Conservation (phyloP, 73 alveolate species). For the Paramecium bursaria region DNA sequence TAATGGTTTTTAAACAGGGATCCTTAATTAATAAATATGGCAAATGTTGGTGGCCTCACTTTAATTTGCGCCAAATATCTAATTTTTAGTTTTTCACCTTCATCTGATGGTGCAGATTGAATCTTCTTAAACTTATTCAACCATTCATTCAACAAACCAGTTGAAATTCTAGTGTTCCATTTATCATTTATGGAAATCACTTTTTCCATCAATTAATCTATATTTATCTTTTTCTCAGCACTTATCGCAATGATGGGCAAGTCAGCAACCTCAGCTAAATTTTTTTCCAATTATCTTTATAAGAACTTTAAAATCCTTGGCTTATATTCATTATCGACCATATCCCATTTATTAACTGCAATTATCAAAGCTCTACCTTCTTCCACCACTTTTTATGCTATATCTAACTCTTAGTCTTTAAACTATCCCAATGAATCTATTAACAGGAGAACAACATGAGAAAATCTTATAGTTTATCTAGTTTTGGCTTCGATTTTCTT, state of each 20-base stretch:
- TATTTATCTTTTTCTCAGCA: slow-evolving; percentile 79
- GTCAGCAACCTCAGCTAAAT: slow-evolving; percentile 77
- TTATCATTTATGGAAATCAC: slow-evolving; percentile 85
- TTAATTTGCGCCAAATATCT: slow-evolving; percentile 82
- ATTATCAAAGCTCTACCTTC: slow-evolving; percentile 88
- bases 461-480: slow-evolving; percentile 72
- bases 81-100: slow-evolving; percentile 78
- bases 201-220: slow-evolving; percentile 77
- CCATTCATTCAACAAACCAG: slow-evolving; percentile 88
- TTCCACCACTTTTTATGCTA: slow-evolving; percentile 77
- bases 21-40: slow-evolving; percentile 82
- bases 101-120: slow-evolving; percentile 79
- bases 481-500: slow-evolving; percentile 80
- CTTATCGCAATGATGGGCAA: slow-evolving; percentile 76
- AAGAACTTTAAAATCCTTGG: slow-evolving; percentile 79
- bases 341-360: slow-evolving; percentile 92
- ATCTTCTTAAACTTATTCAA: slow-evolving; percentile 76
- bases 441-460: slow-evolving; percentile 81
- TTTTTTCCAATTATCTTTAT: slow-evolving; percentile 77
- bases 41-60: slow-evolving; percentile 92
- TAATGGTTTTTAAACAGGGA: slow-evolving; percentile 72
- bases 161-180: slow-evolving; percentile 90
- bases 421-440: slow-evolving; percentile 88
- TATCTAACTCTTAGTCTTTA: slow-evolving; percentile 75
- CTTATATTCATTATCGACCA: slow-evolving; percentile 84